Evolutionary conservation across 2,329 filamentous ascomycete genomes (phyloP).

Genomic region (Fusarium hostae): DNA sequence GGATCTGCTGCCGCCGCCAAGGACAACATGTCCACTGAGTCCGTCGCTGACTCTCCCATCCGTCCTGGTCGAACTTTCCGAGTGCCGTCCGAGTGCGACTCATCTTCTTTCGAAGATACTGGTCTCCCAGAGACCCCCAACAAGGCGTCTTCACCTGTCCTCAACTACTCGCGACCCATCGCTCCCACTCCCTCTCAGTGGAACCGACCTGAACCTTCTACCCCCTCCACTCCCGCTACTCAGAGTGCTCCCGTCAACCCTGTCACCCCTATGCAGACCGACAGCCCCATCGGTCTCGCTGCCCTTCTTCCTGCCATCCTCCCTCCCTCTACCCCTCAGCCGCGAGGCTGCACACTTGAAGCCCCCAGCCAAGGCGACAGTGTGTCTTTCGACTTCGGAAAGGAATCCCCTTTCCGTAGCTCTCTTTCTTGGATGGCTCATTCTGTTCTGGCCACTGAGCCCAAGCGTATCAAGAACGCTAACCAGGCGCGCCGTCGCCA

Average conservation of each 20-base stretch:
- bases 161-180: slow-evolving; percentile 39
- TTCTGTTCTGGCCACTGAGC: slow-evolving; percentile 31
- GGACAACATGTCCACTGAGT: slow-evolving; percentile 2
- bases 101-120: slow-evolving; percentile 25
- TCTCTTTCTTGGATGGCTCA: slow-evolving; percentile 45
- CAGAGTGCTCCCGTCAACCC: background rate
- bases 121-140: slow-evolving; percentile 16
- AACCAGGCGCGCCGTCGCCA: slow-evolving; percentile 45
- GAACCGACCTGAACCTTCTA: slow-evolving; percentile 38
- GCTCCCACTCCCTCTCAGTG: slow-evolving; percentile 47
- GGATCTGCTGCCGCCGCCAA: slow-evolving; percentile 4
- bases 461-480: slow-evolving; percentile 37
- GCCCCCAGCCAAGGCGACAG: background rate
- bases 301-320: slow-evolving; percentile 36
- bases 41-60: slow-evolving; percentile 14
- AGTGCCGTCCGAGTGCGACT: slow-evolving; percentile 32
- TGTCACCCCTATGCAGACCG: slow-evolving; percentile 8
- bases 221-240: slow-evolving; percentile 37
- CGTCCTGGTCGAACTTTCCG: slow-evolving; percentile 35
- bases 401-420: slow-evolving; percentile 43
- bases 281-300: slow-evolving; percentile 36
- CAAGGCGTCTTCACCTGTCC: slow-evolving; percentile 29
- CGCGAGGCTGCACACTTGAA: background rate
- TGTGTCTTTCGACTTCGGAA: slow-evolving; percentile 45
- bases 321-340: background rate